Percentiles rank a stretch among this genome's conserved stretches.
phyloP scores from a whole-genome alignment of 331 rosid species.

The Acacia pycnantha region DNA sequence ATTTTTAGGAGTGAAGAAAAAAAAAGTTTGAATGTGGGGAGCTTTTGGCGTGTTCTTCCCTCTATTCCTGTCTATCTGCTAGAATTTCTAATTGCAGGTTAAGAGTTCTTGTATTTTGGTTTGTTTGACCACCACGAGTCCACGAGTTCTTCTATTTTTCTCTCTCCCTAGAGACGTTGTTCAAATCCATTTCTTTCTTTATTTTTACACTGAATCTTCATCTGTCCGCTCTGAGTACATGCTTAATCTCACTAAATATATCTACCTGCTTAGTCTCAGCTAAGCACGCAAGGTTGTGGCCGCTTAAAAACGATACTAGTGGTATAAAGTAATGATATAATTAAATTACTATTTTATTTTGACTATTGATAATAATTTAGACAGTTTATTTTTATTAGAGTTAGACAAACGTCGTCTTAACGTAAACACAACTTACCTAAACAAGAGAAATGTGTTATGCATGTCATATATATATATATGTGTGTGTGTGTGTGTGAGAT shows the following conservation, averaged over 20 bases:
- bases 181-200: neutral
- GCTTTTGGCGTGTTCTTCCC: conserved; percentile 30
- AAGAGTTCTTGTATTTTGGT: neutral
- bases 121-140: neutral
- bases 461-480: no score
- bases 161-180: no score
- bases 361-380: neutral
- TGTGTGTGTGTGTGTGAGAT: no score
- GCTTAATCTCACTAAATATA: no score
- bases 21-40: conserved; percentile 19
- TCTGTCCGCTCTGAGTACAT: neutral
- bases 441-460: no score
- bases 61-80: conserved; percentile 32
- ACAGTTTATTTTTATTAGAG: no score
- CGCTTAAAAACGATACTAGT: neutral
- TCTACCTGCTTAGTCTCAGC: no score
- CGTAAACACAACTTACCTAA: no score
- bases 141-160: neutral
- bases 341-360: no score
- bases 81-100: conserved; percentile 1
- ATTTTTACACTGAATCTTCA: neutral
- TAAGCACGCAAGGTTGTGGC: neutral
- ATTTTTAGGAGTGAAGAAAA: neutral
- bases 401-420: no score
- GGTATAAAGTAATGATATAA: neutral